Evolutionary conservation across 257 asterid genomes (phyloP).

Genomic region (Nicotiana tabacum): DNA sequence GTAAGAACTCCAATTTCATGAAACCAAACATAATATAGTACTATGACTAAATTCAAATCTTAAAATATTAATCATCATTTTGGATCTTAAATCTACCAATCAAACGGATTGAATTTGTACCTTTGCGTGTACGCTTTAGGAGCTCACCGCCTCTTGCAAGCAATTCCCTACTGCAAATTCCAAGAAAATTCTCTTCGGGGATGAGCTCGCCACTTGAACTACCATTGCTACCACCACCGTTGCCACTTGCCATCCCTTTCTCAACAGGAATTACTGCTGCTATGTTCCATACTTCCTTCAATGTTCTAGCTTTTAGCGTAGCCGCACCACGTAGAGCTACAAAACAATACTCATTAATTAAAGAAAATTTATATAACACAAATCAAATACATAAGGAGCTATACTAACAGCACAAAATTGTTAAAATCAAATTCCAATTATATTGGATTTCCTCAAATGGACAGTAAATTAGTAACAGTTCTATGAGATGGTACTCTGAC

Average conservation of each 20-base stretch:
- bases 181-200: slow-evolving; percentile 88
- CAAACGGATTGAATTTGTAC: slow-evolving; percentile 21
- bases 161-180: slow-evolving; percentile 78
- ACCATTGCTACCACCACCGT: slow-evolving; percentile 45
- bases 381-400: neutral
- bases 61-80: neutral
- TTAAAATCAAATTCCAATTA: neutral
- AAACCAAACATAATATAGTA: neutral
- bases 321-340: slow-evolving; percentile 93
- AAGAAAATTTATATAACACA: neutral
- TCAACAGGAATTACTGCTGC: slow-evolving; percentile 89
- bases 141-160: slow-evolving; percentile 93
- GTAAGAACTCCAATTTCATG: neutral
- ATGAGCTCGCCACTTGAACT: slow-evolving; percentile 80
- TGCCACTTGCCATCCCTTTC: slow-evolving; percentile 48
- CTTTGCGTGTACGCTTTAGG: slow-evolving; percentile 78
- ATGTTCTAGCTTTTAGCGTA: slow-evolving; percentile 77
- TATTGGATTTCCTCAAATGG: neutral
- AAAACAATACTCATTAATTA: neutral
- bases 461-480: neutral
- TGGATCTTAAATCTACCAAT: neutral
- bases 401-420: neutral
- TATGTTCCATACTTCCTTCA: slow-evolving; percentile 89
- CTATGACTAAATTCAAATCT: neutral
- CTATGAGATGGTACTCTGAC: neutral